Evolutionary conservation across 1,284 basidiomycete species (phyloP).

Genomic region (Papiliotrema terrestris): DNA sequence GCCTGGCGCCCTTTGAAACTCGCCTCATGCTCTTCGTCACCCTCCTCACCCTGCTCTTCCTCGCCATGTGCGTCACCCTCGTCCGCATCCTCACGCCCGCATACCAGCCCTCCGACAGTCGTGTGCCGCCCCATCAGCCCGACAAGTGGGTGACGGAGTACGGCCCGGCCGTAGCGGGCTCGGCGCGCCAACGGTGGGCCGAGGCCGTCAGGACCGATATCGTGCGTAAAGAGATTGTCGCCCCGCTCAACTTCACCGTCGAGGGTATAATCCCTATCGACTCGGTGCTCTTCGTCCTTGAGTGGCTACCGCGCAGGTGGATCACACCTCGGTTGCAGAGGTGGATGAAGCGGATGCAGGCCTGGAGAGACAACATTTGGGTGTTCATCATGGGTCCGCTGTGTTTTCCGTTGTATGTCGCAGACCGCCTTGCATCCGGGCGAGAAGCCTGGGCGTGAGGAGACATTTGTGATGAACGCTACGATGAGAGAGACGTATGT

Average conservation of each 20-base stretch:
- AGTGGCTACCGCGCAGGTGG: background rate
- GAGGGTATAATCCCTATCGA: background rate
- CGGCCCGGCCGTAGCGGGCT: background rate
- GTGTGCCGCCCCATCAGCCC: background rate
- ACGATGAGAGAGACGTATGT: no score
- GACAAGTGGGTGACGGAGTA: background rate
- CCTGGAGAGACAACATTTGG: background rate
- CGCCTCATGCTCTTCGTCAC: slow-evolving; percentile 23
- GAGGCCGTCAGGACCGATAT: background rate
- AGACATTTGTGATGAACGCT: no score
- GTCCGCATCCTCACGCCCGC: slow-evolving; percentile 6
- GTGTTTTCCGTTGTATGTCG: background rate
- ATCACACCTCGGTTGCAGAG: background rate
- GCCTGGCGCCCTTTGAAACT: slow-evolving; percentile 24
- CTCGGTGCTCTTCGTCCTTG: background rate
- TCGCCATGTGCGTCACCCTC: slow-evolving; percentile 12
- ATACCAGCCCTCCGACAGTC: background rate
- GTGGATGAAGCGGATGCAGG: background rate
- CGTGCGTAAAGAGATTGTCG: background rate
- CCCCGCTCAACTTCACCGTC: background rate
- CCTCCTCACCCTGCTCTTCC: slow-evolving; percentile 14
- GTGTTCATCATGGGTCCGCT: background rate
- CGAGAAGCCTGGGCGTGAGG: no score
- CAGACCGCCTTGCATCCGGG: background rate
- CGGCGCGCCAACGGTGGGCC: background rate